Base-by-base conservation (phyloP, 495 filamentous ascomycete genomes). In the Penicillium egyptiacum region DNA sequence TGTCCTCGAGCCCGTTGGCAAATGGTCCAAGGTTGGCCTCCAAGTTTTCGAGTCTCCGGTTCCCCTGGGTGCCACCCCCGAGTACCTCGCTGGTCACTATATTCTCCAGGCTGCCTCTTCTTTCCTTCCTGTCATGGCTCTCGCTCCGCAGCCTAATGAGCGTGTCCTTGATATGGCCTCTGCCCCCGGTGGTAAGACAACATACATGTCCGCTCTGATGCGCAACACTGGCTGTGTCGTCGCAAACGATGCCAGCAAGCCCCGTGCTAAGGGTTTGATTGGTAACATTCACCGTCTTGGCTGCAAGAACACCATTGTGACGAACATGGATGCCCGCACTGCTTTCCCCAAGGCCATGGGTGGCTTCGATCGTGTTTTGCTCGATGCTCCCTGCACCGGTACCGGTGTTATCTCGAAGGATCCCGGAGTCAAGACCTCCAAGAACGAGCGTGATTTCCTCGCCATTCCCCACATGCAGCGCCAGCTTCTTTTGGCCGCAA, bases 221-320 rank as follows among this genome's bases (percentile, higher is more conserved):
- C 95, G 93, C 71, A 98, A 98, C 74, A 98, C 95, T 1, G 94
- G 94, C 50, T 89, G 85, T 59, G 88, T 98, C 49, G 94, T 98
- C 70, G 94, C 94, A 62, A 98, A 98, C 77, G 94, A 98, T 85
- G 84, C 86, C 68, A 96, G 88, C 80, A 96, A 96, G 66, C 71
- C 84, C 37, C 90, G 94, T 82, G 82, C 93, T 26, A 97, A 96
- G 76, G 95, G 90, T 89, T 71, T 98, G 56, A 96, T 98, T 64
- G 94, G 94, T 75, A 98, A 98, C 76, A 90, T 98, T 60, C 92
- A 97, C 73, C 91, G 94, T 72, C 83, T 98, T 6, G 94, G 94
- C 35, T 90, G 84, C 61, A 90, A 91, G 68, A 98, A 98, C 75
- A 89, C 88, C 23, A 86, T 98, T 60, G 91, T 98, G 17, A 97